Conservation (phyloP, 371 early-diverging fungal species). For the Mortierella sp. region DNA sequence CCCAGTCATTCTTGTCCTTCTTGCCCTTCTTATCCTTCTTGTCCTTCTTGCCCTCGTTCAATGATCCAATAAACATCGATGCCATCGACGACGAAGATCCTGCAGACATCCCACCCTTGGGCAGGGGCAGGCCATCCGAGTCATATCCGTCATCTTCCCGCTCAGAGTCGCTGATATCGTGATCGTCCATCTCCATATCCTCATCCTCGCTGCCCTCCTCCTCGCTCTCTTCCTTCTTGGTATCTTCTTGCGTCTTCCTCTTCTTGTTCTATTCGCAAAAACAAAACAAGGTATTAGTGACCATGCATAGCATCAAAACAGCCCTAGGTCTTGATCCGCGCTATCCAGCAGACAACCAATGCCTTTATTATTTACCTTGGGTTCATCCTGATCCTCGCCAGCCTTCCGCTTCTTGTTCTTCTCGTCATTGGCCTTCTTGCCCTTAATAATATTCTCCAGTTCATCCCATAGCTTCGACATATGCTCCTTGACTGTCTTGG, state of each 20-base stretch:
- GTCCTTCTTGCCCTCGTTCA: constrained; percentile 47
- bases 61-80: constrained; percentile 52
- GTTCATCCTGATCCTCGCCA: constrained; percentile 17
- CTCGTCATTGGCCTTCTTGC: constrained; percentile 58
- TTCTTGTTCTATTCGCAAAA: constrained; percentile 27
- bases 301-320: not conserved
- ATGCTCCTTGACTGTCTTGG: constrained; percentile 41
- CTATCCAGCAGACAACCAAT: not conserved
- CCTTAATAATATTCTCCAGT: constrained; percentile 47
- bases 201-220: constrained; percentile 16
- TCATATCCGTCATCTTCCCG: constrained; percentile 51
- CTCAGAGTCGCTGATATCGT: constrained; percentile 35
- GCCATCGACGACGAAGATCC: constrained; percentile 17
- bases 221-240: constrained; percentile 24
- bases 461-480: constrained; percentile 46
- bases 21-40: constrained; percentile 59
- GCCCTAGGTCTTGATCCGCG: constrained; percentile 16
- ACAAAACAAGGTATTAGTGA: not conserved
- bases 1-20: constrained; percentile 61
- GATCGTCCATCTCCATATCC: constrained; percentile 37
- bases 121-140: constrained; percentile 51
- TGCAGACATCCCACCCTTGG: constrained; percentile 27
- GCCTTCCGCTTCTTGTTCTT: constrained; percentile 40
- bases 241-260: constrained; percentile 29
- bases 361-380: constrained; percentile 17